Percentiles rank a stretch among this genome's conserved stretches.
Evolutionary conservation across 2,329 filamentous ascomycete species (phyloP).

Genomic region (Penicillium thymicola): DNA sequence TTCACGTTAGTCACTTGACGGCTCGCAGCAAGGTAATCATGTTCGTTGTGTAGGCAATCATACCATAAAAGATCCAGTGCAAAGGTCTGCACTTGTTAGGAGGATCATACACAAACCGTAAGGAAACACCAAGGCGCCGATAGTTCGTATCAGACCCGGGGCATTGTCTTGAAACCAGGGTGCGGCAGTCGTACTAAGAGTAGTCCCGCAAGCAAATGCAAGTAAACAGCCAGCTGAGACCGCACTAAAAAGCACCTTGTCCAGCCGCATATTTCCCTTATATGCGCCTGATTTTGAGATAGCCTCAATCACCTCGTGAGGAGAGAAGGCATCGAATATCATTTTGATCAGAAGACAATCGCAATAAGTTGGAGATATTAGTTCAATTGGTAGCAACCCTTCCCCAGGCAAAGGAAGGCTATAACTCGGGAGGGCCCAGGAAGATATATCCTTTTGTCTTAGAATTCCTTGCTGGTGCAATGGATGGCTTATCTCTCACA

Average conservation of each 20-base stretch:
- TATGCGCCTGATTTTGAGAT: slow-evolving; percentile 49
- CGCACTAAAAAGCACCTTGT: slow-evolving; percentile 53
- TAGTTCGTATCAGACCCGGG: slow-evolving; percentile 47
- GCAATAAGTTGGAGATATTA: background rate
- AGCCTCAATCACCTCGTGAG: slow-evolving; percentile 51
- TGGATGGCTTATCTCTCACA: background rate
- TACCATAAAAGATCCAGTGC: slow-evolving; percentile 48
- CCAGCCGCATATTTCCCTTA: slow-evolving; percentile 53
- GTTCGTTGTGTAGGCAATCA: background rate
- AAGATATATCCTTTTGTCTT: too few relatives aligned
- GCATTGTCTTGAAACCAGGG: slow-evolving; percentile 52
- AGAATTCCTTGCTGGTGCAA: background rate
- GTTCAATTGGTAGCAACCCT: background rate
- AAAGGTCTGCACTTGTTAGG: slow-evolving; percentile 50
- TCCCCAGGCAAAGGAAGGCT: too few relatives aligned
- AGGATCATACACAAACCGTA: slow-evolving; percentile 51
- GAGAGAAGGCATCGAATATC: slow-evolving; percentile 44
- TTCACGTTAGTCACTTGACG: background rate
- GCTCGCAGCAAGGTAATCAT: background rate
- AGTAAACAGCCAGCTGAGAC: slow-evolving; percentile 53
- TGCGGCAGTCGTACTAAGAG: slow-evolving; percentile 46
- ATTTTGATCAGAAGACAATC: background rate
- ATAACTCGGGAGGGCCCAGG: too few relatives aligned
- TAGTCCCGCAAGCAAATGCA: slow-evolving; percentile 50
- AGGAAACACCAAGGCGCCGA: slow-evolving; percentile 49